Evolutionary conservation across 1,284 basidiomycete species (phyloP).

Genomic region (Rhodotorula sp.): DNA sequence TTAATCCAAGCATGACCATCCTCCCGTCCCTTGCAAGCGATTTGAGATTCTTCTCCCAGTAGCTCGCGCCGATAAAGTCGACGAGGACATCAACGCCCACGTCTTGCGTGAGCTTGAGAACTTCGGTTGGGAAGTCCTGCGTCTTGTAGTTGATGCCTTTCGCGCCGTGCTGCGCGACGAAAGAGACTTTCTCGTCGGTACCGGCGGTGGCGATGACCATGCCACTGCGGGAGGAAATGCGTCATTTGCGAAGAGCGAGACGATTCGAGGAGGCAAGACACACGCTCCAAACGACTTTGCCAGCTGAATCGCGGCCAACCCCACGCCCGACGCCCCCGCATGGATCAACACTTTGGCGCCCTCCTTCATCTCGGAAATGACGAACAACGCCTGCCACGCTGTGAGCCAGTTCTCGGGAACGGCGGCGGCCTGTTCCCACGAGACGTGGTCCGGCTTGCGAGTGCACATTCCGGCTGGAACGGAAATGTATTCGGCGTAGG

Average conservation of each 20-base stretch:
- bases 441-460: slow-evolving; percentile 70
- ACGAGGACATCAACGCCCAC: slow-evolving; percentile 78
- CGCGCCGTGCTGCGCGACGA: slow-evolving; percentile 55
- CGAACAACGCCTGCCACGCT: slow-evolving; percentile 79
- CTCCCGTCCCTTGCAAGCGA: slow-evolving; percentile 54
- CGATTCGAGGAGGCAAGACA: slow-evolving; percentile 59
- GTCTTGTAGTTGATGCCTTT: slow-evolving; percentile 61
- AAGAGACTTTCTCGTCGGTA: slow-evolving; percentile 76
- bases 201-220: slow-evolving; percentile 66
- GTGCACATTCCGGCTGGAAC: slow-evolving; percentile 68
- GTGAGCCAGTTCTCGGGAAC: slow-evolving; percentile 80
- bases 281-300: slow-evolving; percentile 69
- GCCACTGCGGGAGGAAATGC: slow-evolving; percentile 42
- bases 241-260: not conserved
- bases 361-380: slow-evolving; percentile 66
- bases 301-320: slow-evolving; percentile 85
- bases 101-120: slow-evolving; percentile 5
- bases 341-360: slow-evolving; percentile 81
- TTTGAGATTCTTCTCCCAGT: slow-evolving; percentile 79
- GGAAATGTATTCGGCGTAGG: slow-evolving; percentile 84
- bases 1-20: slow-evolving; percentile 54
- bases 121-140: slow-evolving; percentile 68
- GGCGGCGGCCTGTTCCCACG: slow-evolving; percentile 66
- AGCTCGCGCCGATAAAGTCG: slow-evolving; percentile 79
- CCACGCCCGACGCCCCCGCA: slow-evolving; percentile 84